These are phyloP conservation scores for Rhexocercosporidium sp. DNA, from an alignment of 2,329 filamentous ascomycete genomes.

Conservation along the genomic window DNA sequence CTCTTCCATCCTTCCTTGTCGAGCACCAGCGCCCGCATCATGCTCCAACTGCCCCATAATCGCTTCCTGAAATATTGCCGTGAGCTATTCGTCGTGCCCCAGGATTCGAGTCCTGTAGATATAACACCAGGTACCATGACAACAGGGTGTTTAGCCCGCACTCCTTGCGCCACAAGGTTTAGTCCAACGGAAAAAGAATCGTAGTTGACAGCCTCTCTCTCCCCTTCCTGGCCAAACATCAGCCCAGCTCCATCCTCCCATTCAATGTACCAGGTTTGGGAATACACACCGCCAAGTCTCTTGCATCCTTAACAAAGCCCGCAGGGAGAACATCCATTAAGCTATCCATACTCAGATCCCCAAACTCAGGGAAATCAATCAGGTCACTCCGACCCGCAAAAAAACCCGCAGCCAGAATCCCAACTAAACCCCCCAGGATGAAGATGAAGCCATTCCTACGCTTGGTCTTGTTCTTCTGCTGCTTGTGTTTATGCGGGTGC, in stretches of 20 bases:
- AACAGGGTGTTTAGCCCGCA: slow-evolving; percentile 82
- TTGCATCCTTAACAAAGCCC: slow-evolving; percentile 83
- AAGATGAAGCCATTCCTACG: slow-evolving; percentile 84
- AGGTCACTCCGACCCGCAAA: slow-evolving; percentile 90
- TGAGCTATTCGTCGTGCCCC: slow-evolving; percentile 86
- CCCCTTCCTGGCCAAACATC: slow-evolving; percentile 65
- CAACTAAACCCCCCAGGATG: slow-evolving; percentile 85
- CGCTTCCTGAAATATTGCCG: slow-evolving; percentile 92
- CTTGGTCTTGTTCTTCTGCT: slow-evolving; percentile 42
- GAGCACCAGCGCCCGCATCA: slow-evolving; percentile 94
- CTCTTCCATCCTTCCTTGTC: slow-evolving; percentile 95
- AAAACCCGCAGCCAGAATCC: slow-evolving; percentile 85
- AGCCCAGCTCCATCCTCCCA: slow-evolving; percentile 11
- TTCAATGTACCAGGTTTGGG: not conserved
- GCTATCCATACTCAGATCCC: slow-evolving; percentile 81
- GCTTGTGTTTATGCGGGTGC: slow-evolving; percentile 28
- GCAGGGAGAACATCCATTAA: slow-evolving; percentile 88
- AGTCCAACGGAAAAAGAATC: slow-evolving; percentile 93
- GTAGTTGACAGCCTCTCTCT: slow-evolving; percentile 87
- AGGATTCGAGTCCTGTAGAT: slow-evolving; percentile 94
- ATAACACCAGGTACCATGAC: slow-evolving; percentile 99
- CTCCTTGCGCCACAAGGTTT: slow-evolving; percentile 79
- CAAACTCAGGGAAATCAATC: slow-evolving; percentile 75
- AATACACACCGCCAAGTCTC: slow-evolving; percentile 73
- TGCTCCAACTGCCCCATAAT: slow-evolving; percentile 97